Percentiles rank a stretch among this genome's conserved stretches.
phyloP scores from a whole-genome alignment of 106 monocot species.

The Acorus calamus region DNA sequence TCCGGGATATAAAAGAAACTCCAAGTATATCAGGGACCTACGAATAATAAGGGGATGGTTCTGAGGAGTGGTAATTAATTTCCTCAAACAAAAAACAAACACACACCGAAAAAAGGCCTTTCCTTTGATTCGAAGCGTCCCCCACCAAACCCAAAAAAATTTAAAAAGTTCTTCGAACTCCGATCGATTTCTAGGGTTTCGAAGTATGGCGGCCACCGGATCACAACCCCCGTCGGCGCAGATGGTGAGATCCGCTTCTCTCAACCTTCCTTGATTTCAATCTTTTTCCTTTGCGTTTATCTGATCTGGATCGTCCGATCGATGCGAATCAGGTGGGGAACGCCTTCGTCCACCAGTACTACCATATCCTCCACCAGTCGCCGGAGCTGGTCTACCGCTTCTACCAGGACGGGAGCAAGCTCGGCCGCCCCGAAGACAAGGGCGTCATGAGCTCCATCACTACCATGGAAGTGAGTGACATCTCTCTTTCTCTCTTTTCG shows the following conservation, averaged over 20 bases:
- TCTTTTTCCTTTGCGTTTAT: not conserved
- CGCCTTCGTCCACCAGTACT: conserved; percentile 26
- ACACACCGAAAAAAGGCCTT: no score
- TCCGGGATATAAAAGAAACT: no score
- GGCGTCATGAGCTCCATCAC: conserved; percentile 9
- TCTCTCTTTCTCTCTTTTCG: not conserved
- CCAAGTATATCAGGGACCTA: no score
- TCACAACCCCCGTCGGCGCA: conserved; percentile 6
- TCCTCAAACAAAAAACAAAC: no score
- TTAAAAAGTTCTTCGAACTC: no score
- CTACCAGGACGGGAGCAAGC: conserved; percentile 21
- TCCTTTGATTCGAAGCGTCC: no score
- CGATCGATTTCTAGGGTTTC: conserved; percentile 1
- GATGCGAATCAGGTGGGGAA: conserved; percentile 11
- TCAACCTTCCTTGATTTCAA: no score
- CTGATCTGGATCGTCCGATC: not conserved
- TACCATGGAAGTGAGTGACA: conserved; percentile 6
- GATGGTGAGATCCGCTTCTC: conserved; percentile 1
- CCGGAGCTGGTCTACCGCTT: conserved; percentile 20
- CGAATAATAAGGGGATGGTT: no score
- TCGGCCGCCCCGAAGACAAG: conserved; percentile 6
- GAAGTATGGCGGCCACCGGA: not conserved
- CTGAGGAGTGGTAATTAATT: no score
- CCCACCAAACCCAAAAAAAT: no score
- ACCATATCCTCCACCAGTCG: conserved; percentile 15